Evolutionary conservation across 495 filamentous ascomycete genomes (phyloP), one percentile per base, ranked within the genome.

Genomic region (Podospora comata): DNA sequence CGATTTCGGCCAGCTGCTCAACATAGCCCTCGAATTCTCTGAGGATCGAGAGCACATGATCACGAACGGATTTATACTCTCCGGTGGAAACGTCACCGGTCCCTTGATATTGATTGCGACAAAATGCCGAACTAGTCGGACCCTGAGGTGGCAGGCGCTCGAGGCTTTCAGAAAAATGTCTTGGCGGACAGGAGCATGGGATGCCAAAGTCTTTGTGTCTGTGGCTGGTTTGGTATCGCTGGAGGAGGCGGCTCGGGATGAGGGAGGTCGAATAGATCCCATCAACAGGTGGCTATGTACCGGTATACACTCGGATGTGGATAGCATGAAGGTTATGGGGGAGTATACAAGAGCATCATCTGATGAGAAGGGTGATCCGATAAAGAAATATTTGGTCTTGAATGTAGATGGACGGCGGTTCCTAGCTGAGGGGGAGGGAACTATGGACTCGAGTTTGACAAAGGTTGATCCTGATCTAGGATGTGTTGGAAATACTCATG

Each of bases 111-210:
- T 65, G 7, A 54, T 44, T 6, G 61, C 30, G 34, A 63, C 61
- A 13, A 63, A 63, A 16, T 63, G 61, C 30, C 61, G 61, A 44
- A 16, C 39, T 11, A 63, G 48, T 32, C 18, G 61, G 19, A 27
- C 20, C 11, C 32, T 63, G 2, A 30, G 64, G 16, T 27, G 57
- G 16, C 15, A 39, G 15, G 64, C 64, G 20, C 53, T 65, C 6
- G 16, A 18, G 16, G 53, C 23, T 6, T 58, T 65, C 4, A 57
- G 54, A 28, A 57, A 59, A 6, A 20, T 65, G 64, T 34, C 64
- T 5, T 65, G 64, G 64, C 26, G 53, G 26, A 54, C n/a, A 19
- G 64, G 64, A n/a, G 13, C 53, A 18, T 65, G 64, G 64, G 64
- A 65, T 59, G 54, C 53, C 9, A 65, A 65, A 39, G 27, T 65